Evolutionary conservation across 805 yeast genomes (phyloP).

Genomic region (Candida cerambycidarum): DNA sequence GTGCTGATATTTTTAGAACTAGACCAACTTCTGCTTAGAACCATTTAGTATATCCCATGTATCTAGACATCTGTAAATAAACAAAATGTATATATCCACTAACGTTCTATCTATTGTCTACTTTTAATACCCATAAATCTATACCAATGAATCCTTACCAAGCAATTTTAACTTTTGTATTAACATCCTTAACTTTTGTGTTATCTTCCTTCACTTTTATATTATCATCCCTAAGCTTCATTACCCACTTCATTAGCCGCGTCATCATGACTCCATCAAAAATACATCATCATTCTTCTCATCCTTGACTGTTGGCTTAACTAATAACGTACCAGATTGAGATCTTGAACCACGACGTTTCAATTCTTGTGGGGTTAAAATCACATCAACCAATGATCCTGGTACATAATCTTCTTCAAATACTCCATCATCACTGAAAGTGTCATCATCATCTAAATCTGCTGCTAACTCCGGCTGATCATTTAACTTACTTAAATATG

Average conservation of each 20-base stretch:
- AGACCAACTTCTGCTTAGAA: constrained; percentile 21
- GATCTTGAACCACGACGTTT: constrained; percentile 66
- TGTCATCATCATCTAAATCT: constrained; percentile 31
- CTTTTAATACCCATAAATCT: not conserved
- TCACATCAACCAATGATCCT: constrained; percentile 69
- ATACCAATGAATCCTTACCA: no score
- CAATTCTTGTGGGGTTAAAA: constrained; percentile 76
- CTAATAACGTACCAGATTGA: constrained; percentile 41
- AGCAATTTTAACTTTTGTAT: no score
- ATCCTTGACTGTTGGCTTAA: constrained; percentile 29
- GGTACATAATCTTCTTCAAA: constrained; percentile 82
- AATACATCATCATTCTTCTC: constrained; percentile 32
- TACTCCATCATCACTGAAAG: constrained; percentile 17
- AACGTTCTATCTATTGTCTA: not conserved
- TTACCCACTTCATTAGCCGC: no score
- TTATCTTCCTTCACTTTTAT: no score
- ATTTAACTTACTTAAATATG: constrained; percentile 13
- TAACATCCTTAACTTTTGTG: no score
- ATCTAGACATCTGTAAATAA: no score
- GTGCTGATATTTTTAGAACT: constrained; percentile 44
- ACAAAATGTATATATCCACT: constrained; percentile 2
- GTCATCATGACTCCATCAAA: no score
- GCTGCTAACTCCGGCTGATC: not conserved
- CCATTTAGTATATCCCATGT: constrained; percentile 1
- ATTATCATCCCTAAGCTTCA: no score